Conservation (phyloP, 2,329 filamentous ascomycete genomes). For the Paecilomyces variotii region DNA sequence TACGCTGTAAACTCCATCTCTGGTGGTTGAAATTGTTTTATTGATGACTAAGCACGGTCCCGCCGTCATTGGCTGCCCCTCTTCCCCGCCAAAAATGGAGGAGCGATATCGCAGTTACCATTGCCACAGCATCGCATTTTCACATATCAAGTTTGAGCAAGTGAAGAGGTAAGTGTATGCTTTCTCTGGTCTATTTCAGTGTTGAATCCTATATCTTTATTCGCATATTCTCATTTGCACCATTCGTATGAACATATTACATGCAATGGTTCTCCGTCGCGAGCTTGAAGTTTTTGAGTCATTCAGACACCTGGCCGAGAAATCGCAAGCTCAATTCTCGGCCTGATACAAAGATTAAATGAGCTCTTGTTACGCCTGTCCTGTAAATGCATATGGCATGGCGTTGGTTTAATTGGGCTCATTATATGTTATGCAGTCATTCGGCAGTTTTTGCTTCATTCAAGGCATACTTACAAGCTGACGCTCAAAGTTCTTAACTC, state of each 20-base stretch:
- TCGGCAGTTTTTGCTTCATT: neutral
- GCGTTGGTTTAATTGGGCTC: neutral
- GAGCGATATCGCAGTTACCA: constrained; percentile 25
- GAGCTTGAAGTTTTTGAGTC: neutral
- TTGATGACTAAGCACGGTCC: constrained; percentile 19
- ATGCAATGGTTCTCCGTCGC: neutral
- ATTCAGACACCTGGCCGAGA: neutral
- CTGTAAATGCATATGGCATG: neutral
- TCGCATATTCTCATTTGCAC: constrained; percentile 2
- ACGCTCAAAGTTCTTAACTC: constrained; percentile 8
- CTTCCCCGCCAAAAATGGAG: constrained; percentile 1
- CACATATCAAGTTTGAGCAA: constrained; percentile 5
- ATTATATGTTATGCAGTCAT: neutral
- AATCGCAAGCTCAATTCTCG: no score
- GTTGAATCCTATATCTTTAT: neutral
- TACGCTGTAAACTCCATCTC: neutral
- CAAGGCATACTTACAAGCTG: neutral
- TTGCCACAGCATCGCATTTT: constrained; percentile 15
- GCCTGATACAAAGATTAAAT: neutral
- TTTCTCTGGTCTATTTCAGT: neutral
- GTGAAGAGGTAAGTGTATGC: constrained; percentile 13
- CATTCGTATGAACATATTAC: neutral
- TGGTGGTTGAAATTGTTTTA: constrained; percentile 1
- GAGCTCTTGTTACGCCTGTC: neutral
- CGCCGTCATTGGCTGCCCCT: constrained; percentile 9